These are phyloP conservation scores for Aspergillus hiratsukae DNA, from an alignment of 2,329 filamentous ascomycete species.

Conservation along the genomic window DNA sequence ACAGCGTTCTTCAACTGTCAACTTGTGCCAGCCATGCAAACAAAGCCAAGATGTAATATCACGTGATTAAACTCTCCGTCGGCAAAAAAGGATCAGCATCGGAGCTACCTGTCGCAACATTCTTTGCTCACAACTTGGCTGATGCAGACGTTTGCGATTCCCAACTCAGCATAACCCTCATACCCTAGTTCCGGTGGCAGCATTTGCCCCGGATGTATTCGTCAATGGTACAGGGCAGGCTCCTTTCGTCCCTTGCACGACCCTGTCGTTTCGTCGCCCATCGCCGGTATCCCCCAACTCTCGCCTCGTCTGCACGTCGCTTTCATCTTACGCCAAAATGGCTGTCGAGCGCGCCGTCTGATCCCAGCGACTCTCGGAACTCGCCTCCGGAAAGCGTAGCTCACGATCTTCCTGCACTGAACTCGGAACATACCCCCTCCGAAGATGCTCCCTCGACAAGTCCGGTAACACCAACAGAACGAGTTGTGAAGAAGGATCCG, in stretches of 20 bases:
- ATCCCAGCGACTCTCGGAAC: constrained; percentile 23
- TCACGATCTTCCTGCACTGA: constrained; percentile 17
- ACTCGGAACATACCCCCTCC: constrained; percentile 11
- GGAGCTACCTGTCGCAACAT: background rate
- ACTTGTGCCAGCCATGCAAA: background rate
- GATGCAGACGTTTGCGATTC: constrained; percentile 14
- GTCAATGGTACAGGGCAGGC: constrained; percentile 36
- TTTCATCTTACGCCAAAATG: constrained; percentile 31
- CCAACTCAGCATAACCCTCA: constrained; percentile 14
- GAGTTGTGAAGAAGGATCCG: constrained; percentile 19
- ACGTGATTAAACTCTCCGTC: background rate
- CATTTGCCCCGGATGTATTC: constrained; percentile 30
- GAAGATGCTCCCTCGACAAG: constrained; percentile 10
- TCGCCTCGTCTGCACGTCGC: constrained; percentile 22
- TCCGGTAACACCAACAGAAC: constrained; percentile 12
- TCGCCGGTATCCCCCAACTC: constrained; percentile 30
- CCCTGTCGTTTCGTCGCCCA: constrained; percentile 36
- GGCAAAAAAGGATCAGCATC: background rate
- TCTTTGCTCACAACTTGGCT: background rate
- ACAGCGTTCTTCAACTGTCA: background rate
- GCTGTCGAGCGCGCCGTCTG: constrained; percentile 24
- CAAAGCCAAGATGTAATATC: background rate
- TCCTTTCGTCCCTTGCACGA: constrained; percentile 30
- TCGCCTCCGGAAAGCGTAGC: constrained; percentile 17
- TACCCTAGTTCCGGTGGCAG: constrained; percentile 22